Conservation (phyloP, 371 early-diverging fungal genomes). For the Zychaea mexicana region DNA sequence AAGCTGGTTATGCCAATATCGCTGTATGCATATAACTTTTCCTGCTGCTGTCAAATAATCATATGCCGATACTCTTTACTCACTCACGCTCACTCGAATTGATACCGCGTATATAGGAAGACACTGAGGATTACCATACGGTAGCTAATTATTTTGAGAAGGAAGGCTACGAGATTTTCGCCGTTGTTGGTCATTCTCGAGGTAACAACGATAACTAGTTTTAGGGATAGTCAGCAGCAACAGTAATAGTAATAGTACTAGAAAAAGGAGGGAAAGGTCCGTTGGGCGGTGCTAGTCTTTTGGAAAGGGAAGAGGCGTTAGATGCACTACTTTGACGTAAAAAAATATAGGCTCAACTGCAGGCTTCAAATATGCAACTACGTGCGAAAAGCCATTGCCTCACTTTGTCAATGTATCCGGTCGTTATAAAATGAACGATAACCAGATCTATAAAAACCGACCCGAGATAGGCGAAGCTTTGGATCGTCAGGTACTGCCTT, state of each 20-base stretch:
- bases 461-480: slow-evolving; percentile 37
- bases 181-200: slow-evolving; percentile 59
- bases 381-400: slow-evolving; percentile 37
- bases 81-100: no score
- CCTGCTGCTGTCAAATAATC: no score
- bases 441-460: slow-evolving; percentile 27
- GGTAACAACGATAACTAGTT: slow-evolving; percentile 42
- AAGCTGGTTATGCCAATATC: slow-evolving; percentile 55
- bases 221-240: no score
- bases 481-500: slow-evolving; percentile 28
- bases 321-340: not conserved
- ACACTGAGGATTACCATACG: slow-evolving; percentile 56
- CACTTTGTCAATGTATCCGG: slow-evolving; percentile 57
- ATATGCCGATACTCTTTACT: no score
- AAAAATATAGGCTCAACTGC: slow-evolving; percentile 51
- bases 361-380: slow-evolving; percentile 56
- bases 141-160: slow-evolving; percentile 56
- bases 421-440: slow-evolving; percentile 56
- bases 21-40: slow-evolving; percentile 19
- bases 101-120: slow-evolving; percentile 33
- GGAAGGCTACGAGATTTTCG: slow-evolving; percentile 59
- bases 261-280: not conserved
- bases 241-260: no score
- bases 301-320: no score
- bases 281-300: no score